phyloP scores from a whole-genome alignment of 768 basidiomycete genomes.

The Suillus lakei region DNA sequence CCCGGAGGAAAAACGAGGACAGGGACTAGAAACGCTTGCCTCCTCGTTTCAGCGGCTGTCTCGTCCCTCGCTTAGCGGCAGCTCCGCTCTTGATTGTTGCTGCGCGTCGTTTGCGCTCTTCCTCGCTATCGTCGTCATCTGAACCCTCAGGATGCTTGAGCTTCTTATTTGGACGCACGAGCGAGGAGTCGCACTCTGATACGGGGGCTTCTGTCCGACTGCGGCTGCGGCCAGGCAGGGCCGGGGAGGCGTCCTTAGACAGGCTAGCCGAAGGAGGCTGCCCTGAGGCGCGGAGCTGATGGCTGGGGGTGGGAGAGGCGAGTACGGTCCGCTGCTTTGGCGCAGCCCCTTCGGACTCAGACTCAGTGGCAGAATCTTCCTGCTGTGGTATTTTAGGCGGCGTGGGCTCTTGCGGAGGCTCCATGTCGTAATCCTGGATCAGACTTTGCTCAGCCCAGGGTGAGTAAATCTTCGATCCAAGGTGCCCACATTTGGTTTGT shows the following conservation, averaged over 20 bases:
- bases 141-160: conserved; percentile 41
- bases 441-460: not conserved
- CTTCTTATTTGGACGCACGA: conserved; percentile 55
- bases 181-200: conserved; percentile 57
- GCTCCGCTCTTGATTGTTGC: conserved; percentile 46
- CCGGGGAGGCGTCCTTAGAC: conserved; percentile 17
- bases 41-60: conserved; percentile 78
- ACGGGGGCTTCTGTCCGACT: conserved; percentile 27
- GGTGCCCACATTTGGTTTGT: conserved; percentile 25
- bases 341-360: conserved; percentile 22
- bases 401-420: conserved; percentile 13
- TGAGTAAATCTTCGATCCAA: conserved; percentile 9
- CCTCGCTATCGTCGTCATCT: conserved; percentile 65
- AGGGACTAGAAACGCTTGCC: conserved; percentile 68
- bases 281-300: conserved; percentile 18
- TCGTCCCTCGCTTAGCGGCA: conserved; percentile 53
- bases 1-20: conserved; percentile 2
- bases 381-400: conserved; percentile 18
- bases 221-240: conserved; percentile 24
- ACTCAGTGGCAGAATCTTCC: conserved; percentile 34
- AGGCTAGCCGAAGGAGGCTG: conserved; percentile 21
- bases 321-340: conserved; percentile 14
- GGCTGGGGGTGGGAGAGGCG: conserved; percentile 20
- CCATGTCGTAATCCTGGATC: conserved; percentile 10
- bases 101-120: conserved; percentile 48